A percentile compares a stretch with the other conserved stretches of the same genome.
phyloP scores from a whole-genome alignment of 1,284 basidiomycete genomes.

The Peniophora sp. region DNA sequence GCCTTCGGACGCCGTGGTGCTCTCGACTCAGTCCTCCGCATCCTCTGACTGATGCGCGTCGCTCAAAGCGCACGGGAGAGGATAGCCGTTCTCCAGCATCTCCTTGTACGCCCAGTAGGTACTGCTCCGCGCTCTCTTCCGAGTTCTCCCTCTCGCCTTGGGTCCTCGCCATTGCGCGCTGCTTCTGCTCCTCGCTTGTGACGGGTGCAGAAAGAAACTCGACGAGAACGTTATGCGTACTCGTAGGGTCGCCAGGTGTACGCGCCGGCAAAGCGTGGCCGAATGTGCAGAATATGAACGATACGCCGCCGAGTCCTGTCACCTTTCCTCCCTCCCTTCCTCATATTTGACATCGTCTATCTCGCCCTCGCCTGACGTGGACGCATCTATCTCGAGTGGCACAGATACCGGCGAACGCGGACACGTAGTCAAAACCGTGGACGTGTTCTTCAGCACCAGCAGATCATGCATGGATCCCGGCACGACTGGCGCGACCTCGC shows the following conservation, averaged over 20 bases:
- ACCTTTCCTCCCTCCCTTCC: constrained; percentile 17
- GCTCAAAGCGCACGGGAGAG: constrained; percentile 72
- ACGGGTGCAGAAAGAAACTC: constrained; percentile 77
- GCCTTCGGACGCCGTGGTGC: constrained; percentile 36
- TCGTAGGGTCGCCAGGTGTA: constrained; percentile 78
- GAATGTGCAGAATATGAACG: constrained; percentile 77
- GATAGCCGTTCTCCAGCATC: constrained; percentile 89
- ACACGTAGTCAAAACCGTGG: constrained; percentile 55
- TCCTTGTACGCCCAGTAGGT: constrained; percentile 72
- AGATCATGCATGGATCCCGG: constrained; percentile 73
- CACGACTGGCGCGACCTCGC: constrained; percentile 71
- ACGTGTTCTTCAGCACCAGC: constrained; percentile 60
- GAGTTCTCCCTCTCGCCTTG: constrained; percentile 47
- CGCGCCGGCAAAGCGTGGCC: constrained; percentile 86
- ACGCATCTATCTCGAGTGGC: constrained; percentile 34
- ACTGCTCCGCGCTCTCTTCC: constrained; percentile 57
- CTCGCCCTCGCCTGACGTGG: constrained; percentile 6
- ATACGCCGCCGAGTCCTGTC: constrained; percentile 32
- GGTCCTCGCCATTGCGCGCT: constrained; percentile 45
- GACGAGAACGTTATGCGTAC: constrained; percentile 81
- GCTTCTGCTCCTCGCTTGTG: constrained; percentile 70
- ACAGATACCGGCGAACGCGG: constrained; percentile 61
- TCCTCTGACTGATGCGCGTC: constrained; percentile 48
- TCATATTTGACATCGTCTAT: background rate
- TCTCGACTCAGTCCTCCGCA: constrained; percentile 65